Evolutionary conservation across 2,329 filamentous ascomycete genomes (phyloP).

Genomic region (Cytospora leucostoma): DNA sequence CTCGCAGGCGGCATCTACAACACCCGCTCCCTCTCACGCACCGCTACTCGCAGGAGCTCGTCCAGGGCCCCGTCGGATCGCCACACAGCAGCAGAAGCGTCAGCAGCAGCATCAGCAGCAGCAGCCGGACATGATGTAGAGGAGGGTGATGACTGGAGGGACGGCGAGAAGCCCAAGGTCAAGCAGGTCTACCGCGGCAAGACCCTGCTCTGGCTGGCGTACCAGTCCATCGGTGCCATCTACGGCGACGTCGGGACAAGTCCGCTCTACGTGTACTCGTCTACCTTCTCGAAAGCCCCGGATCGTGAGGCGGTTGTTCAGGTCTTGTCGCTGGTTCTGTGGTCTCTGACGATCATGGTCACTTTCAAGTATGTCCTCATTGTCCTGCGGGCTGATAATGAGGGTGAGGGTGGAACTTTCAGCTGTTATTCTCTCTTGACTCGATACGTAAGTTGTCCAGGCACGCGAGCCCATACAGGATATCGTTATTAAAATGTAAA

Average conservation of each 20-base stretch:
- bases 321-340: slow-evolving; percentile 66
- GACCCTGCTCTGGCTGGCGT: slow-evolving; percentile 47
- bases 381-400: slow-evolving; percentile 65
- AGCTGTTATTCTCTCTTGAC: slow-evolving; percentile 65
- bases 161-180: slow-evolving; percentile 24
- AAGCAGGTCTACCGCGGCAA: slow-evolving; percentile 31
- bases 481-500: not conserved
- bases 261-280: slow-evolving; percentile 70
- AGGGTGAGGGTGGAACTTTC: slow-evolving; percentile 70
- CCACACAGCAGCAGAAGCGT: slow-evolving; percentile 2
- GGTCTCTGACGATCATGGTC: slow-evolving; percentile 68
- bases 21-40: slow-evolving; percentile 26
- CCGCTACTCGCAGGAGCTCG: slow-evolving; percentile 19
- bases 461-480: fast-evolving
- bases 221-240: slow-evolving; percentile 67
- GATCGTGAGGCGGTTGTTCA: slow-evolving; percentile 59
- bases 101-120: too few relatives aligned
- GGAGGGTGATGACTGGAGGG: slow-evolving; percentile 29
- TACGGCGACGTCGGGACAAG: slow-evolving; percentile 55
- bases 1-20: slow-evolving; percentile 30
- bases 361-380: slow-evolving; percentile 68
- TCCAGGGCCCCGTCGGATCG: slow-evolving; percentile 18
- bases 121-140: slow-evolving; percentile 24
- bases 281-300: slow-evolving; percentile 59
- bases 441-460: slow-evolving; percentile 43